Evolutionary conservation across 768 basidiomycete species (phyloP).

Genomic region (Mycena leptocephala): DNA sequence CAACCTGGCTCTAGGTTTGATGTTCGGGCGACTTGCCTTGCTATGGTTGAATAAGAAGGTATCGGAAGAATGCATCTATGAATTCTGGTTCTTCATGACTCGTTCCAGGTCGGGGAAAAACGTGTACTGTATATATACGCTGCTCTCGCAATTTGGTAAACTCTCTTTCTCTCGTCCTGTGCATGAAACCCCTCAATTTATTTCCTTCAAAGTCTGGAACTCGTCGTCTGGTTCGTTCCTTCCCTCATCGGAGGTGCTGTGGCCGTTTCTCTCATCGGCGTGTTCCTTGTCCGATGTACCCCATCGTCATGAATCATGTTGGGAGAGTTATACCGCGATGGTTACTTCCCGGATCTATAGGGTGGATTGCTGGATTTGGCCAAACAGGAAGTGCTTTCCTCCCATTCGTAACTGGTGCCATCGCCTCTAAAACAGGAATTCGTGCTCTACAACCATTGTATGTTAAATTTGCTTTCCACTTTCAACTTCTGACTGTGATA

Average conservation of each 20-base stretch:
- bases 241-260: slow-evolving; percentile 77
- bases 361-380: slow-evolving; percentile 80
- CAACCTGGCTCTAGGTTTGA: slow-evolving; percentile 59
- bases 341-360: slow-evolving; percentile 75
- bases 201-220: slow-evolving; percentile 63
- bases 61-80: not conserved
- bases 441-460: not conserved
- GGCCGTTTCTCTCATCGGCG: slow-evolving; percentile 74
- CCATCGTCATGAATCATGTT: slow-evolving; percentile 80
- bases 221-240: slow-evolving; percentile 80
- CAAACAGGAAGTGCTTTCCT: slow-evolving; percentile 81
- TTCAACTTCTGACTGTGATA: not conserved
- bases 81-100: not conserved
- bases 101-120: slow-evolving; percentile 66
- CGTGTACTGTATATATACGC: slow-evolving; percentile 69
- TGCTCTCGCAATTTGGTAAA: slow-evolving; percentile 63
- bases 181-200: not conserved
- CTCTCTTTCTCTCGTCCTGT: slow-evolving; percentile 17
- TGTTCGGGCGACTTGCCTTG: slow-evolving; percentile 68
- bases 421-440: slow-evolving; percentile 76
- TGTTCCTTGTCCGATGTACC: slow-evolving; percentile 83
- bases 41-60: slow-evolving; percentile 72
- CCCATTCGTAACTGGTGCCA: slow-evolving; percentile 81
- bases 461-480: not conserved
- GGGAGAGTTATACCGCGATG: slow-evolving; percentile 75